These are phyloP conservation scores for Citrus sp. DNA, from an alignment of 345 rosid genomes.

Conservation along the genomic window DNA sequence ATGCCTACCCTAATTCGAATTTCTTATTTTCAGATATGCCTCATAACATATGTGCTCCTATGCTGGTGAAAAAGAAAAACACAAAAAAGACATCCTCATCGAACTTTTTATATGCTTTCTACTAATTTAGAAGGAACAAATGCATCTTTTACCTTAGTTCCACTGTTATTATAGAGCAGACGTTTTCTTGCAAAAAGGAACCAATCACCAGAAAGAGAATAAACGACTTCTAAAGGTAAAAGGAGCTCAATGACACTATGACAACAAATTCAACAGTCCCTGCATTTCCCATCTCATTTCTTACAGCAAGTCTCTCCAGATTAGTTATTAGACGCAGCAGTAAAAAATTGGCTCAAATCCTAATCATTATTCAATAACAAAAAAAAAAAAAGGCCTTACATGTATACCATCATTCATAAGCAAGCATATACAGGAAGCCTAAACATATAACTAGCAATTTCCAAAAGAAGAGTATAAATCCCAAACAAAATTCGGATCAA, in stretches of 20 bases:
- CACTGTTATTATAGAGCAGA: background rate
- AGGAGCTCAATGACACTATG: background rate
- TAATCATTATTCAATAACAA: background rate
- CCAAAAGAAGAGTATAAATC: background rate
- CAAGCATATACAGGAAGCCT: background rate
- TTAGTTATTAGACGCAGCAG: background rate
- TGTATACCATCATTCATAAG: background rate
- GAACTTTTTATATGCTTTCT: background rate
- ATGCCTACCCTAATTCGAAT: background rate
- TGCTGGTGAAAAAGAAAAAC: accelerated
- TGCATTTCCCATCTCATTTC: background rate
- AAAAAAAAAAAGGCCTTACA: background rate
- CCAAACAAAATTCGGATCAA: background rate
- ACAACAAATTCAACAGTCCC: background rate
- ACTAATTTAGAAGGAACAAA: background rate
- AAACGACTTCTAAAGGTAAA: background rate
- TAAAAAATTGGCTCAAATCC: background rate
- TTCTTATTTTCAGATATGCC: background rate
- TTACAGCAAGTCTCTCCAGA: background rate
- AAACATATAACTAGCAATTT: background rate
- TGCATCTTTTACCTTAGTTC: background rate
- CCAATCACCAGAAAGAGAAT: background rate
- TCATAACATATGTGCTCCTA: background rate
- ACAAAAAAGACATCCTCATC: background rate
- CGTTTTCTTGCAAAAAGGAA: background rate